A percentile compares a stretch with the other conserved stretches of the same genome.
Conservation (phyloP, 306 rosid species). For the Quercus aquifolioides region DNA sequence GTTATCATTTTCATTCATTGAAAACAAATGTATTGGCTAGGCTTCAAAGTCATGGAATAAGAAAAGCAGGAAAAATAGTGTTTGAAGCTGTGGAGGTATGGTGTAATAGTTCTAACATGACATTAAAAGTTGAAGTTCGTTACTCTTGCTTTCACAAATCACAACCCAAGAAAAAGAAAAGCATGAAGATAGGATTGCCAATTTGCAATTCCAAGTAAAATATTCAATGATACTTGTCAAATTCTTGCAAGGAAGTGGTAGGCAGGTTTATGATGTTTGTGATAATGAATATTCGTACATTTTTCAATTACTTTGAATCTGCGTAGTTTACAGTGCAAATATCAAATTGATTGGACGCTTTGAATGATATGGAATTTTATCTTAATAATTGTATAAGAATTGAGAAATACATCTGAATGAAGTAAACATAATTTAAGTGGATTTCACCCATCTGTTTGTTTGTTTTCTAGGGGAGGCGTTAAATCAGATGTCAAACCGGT, state of each 20-base stretch:
- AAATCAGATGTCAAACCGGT: too few species aligned
- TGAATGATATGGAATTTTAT: background rate
- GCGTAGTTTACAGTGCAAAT: background rate
- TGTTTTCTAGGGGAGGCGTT: too few species aligned
- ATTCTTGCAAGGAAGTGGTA: background rate
- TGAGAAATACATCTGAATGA: too few species aligned
- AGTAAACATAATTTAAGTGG: too few species aligned
- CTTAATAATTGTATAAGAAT: background rate
- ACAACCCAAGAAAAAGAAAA: background rate
- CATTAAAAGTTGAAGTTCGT: background rate
- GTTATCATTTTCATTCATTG: too few species aligned
- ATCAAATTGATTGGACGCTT: slow-evolving; percentile 4
- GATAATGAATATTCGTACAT: background rate
- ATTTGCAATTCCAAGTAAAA: background rate
- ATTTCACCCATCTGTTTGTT: too few species aligned
- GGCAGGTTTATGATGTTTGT: background rate
- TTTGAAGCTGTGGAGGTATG: background rate
- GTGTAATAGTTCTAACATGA: background rate
- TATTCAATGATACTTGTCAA: background rate
- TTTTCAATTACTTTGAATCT: background rate
- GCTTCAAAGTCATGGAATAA: background rate
- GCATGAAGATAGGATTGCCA: background rate
- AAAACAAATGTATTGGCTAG: background rate
- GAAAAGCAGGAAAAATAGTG: background rate
- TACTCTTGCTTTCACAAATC: background rate